phyloP scores from a whole-genome alignment of 2,329 filamentous ascomycete genomes.

The Nemania sp. region DNA sequence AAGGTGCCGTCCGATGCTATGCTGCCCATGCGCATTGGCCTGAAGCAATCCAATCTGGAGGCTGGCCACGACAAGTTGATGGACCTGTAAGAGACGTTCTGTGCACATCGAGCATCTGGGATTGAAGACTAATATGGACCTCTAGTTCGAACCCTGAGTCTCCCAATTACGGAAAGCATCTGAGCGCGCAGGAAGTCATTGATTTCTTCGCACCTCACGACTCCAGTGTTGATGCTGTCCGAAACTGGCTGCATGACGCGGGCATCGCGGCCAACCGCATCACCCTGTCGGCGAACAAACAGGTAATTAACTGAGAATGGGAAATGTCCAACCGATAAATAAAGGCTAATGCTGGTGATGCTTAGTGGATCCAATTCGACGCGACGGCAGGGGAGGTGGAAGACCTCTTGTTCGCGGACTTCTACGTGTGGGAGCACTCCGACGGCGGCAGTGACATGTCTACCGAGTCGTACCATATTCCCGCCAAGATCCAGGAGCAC shows the following conservation, averaged over 20 bases:
- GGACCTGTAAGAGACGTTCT: slow-evolving; percentile 35
- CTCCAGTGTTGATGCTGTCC: slow-evolving; percentile 41
- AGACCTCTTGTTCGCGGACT: slow-evolving; percentile 43
- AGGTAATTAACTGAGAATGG: slow-evolving; percentile 24
- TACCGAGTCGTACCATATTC: slow-evolving; percentile 34
- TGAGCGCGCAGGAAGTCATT: slow-evolving; percentile 44
- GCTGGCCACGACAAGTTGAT: slow-evolving; percentile 40
- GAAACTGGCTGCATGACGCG: slow-evolving; percentile 40
- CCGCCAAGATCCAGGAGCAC: slow-evolving; percentile 32
- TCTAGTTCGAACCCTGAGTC: slow-evolving; percentile 36
- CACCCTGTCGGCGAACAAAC: slow-evolving; percentile 34
- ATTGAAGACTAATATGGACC: slow-evolving; percentile 11
- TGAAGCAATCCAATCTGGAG: slow-evolving; percentile 39
- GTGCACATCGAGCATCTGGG: background rate
- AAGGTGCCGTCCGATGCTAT: slow-evolving; percentile 32
- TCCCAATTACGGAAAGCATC: slow-evolving; percentile 45
- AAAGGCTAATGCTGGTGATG: background rate
- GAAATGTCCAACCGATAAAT: too few species aligned
- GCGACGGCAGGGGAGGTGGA: slow-evolving; percentile 42
- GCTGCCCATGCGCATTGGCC: slow-evolving; percentile 43
- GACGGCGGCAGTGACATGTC: slow-evolving; percentile 30
- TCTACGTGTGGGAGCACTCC: slow-evolving; percentile 42
- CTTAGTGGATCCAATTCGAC: slow-evolving; percentile 45
- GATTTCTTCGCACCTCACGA: slow-evolving; percentile 45
- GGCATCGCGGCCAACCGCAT: slow-evolving; percentile 38